Evolutionary conservation across 2,329 filamentous ascomycete genomes (phyloP).

Genomic region (Conoideocrella luteorostrata): DNA sequence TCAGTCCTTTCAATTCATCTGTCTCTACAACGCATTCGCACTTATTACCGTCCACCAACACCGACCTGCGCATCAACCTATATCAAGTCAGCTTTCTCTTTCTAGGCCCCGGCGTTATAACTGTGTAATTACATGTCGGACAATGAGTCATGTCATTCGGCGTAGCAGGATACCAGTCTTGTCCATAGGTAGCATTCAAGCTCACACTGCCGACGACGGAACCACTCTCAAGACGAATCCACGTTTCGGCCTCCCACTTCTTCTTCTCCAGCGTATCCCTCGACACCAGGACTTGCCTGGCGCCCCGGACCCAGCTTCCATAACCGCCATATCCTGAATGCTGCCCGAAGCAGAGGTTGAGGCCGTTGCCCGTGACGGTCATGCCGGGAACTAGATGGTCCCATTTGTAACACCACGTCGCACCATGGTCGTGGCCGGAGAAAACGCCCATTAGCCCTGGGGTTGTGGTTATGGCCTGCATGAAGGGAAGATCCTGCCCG

Average conservation of each 20-base stretch:
- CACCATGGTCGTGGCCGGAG: slow-evolving; percentile 60
- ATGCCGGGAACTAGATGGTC: slow-evolving; percentile 29
- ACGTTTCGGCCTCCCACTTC: slow-evolving; percentile 44
- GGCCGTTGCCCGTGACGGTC: slow-evolving; percentile 33
- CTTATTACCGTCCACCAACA: too few relatives aligned
- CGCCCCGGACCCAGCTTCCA: slow-evolving; percentile 55
- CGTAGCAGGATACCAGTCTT: slow-evolving; percentile 44
- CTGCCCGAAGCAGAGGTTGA: slow-evolving; percentile 54
- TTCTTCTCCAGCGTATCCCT: slow-evolving; percentile 30
- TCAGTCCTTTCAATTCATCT: too few relatives aligned
- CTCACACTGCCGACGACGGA: slow-evolving; percentile 42
- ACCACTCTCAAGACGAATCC: slow-evolving; percentile 54
- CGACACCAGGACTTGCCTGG: slow-evolving; percentile 46
- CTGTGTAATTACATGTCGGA: slow-evolving; percentile 15
- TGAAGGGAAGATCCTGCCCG: slow-evolving; percentile 53
- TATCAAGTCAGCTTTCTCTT: slow-evolving; percentile 5
- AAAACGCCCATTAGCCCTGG: slow-evolving; percentile 52
- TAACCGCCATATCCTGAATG: slow-evolving; percentile 68
- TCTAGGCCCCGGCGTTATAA: slow-evolving; percentile 9
- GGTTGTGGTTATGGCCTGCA: slow-evolving; percentile 51
- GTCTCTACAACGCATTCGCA: too few relatives aligned
- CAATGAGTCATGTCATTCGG: slow-evolving; percentile 28
- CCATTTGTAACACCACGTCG: slow-evolving; percentile 52
- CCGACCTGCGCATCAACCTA: too few relatives aligned
- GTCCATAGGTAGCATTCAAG: slow-evolving; percentile 54